A percentile compares a stretch with the other conserved stretches of the same genome.
These are phyloP conservation scores for Apiospora koreana DNA, from an alignment of 2,329 filamentous ascomycete species.

Conservation along the genomic window DNA sequence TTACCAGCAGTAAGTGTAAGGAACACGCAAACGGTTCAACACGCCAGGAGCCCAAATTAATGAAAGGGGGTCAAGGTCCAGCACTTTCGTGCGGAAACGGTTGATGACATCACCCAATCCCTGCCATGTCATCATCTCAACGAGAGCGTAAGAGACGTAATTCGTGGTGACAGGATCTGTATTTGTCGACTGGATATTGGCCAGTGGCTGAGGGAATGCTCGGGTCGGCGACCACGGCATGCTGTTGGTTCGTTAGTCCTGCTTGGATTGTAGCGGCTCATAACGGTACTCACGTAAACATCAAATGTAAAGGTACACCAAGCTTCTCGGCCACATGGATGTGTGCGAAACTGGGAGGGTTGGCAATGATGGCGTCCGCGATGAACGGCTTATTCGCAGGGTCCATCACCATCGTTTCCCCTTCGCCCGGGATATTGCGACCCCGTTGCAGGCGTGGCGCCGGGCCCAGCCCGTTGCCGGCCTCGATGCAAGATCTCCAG, in stretches of 20 bases:
- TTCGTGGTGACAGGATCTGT: slow-evolving; percentile 70
- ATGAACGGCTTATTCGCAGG: slow-evolving; percentile 30
- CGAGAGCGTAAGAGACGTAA: slow-evolving; percentile 79
- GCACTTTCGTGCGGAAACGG: slow-evolving; percentile 71
- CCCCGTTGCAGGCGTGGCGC: slow-evolving; percentile 40
- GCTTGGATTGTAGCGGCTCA: no score
- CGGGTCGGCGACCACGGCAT: slow-evolving; percentile 92
- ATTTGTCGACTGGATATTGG: slow-evolving; percentile 70
- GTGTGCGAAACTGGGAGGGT: slow-evolving; percentile 67
- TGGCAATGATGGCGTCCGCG: slow-evolving; percentile 47
- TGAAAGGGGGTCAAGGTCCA: slow-evolving; percentile 73
- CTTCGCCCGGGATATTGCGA: slow-evolving; percentile 19
- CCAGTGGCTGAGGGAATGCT: slow-evolving; percentile 82
- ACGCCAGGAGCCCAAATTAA: slow-evolving; percentile 82
- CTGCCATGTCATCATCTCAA: slow-evolving; percentile 94
- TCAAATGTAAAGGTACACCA: slow-evolving; percentile 67
- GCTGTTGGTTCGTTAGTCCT: slow-evolving; percentile 20
- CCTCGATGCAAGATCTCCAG: slow-evolving; percentile 74
- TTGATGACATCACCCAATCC: slow-evolving; percentile 91
- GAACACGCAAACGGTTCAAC: slow-evolving; percentile 72
- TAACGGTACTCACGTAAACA: slow-evolving; percentile 61
- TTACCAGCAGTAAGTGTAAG: slow-evolving; percentile 88
- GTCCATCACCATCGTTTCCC: slow-evolving; percentile 18
- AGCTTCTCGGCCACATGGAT: slow-evolving; percentile 66
- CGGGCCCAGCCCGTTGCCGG: slow-evolving; percentile 59